Evolutionary conservation across 148 eudicot species (phyloP).

Genomic region (Dysphania ambrosioides): DNA sequence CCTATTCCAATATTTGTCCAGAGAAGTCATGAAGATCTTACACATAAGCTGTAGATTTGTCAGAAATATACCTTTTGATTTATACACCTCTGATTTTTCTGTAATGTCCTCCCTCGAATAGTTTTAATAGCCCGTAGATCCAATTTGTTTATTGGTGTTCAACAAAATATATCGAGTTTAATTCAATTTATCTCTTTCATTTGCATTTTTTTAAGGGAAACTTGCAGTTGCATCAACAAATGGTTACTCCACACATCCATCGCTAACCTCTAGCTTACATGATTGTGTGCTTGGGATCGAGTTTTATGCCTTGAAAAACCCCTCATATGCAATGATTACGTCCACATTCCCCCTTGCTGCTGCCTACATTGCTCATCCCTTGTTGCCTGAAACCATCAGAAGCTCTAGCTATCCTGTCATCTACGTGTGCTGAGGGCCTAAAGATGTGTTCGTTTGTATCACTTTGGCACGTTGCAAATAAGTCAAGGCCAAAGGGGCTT

Average conservation of each 20-base stretch:
- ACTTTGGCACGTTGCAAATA: background rate
- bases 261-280: slow-evolving; percentile 11
- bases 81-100: no score
- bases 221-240: no score
- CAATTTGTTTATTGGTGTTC: no score
- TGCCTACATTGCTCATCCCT: background rate
- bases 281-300: slow-evolving; percentile 9
- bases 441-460: slow-evolving; percentile 9
- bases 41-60: slow-evolving; percentile 6
- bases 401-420: background rate
- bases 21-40: slow-evolving; percentile 29
- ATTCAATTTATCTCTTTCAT: no score
- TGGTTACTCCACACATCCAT: slow-evolving; percentile 13
- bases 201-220: no score
- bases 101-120: no score
- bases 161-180: no score
- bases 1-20: slow-evolving; percentile 48
- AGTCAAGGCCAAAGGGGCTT: background rate
- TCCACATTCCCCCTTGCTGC: background rate
- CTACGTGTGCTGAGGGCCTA: slow-evolving; percentile 1
- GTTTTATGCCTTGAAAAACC: background rate
- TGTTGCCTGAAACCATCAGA: background rate
- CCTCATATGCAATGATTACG: background rate
- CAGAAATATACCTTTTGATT: no score
- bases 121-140: no score